Conservation (phyloP, 106 monocot genomes). For the Iris macrosiphon region DNA sequence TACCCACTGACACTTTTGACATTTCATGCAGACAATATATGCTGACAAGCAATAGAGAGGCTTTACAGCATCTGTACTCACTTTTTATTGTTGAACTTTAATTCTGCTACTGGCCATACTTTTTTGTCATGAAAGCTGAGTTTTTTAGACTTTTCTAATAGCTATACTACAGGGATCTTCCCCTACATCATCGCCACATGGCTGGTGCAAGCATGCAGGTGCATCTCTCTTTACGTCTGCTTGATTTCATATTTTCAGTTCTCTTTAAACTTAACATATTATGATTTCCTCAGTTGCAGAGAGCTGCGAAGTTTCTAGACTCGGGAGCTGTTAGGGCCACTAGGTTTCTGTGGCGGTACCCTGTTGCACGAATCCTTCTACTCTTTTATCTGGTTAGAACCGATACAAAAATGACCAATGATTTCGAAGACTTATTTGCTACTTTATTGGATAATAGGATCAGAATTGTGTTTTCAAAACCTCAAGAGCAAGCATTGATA, state of each 20-base stretch:
- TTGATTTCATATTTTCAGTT: neutral
- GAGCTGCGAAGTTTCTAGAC: conserved; percentile 87
- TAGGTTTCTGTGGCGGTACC: conserved; percentile 91
- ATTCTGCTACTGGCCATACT: neutral
- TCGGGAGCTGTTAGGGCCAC: conserved; percentile 94
- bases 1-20: no score
- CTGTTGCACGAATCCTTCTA: conserved; percentile 71
- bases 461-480: neutral
- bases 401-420: no score
- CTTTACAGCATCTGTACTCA: no score
- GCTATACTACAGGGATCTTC: conserved; percentile 64
- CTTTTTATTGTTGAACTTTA: no score
- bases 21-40: no score
- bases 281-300: conserved; percentile 63
- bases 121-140: neutral
- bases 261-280: neutral
- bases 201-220: conserved; percentile 81
- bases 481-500: neutral
- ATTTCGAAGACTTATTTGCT: neutral
- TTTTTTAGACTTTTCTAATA: conserved; percentile 2
- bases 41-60: no score
- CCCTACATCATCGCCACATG: conserved; percentile 87
- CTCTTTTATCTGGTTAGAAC: conserved; percentile 85
- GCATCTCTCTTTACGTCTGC: neutral
- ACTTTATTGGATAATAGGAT: neutral